Conservation (phyloP, 2,329 filamentous ascomycete species). For the Emydomyces testavorans region DNA sequence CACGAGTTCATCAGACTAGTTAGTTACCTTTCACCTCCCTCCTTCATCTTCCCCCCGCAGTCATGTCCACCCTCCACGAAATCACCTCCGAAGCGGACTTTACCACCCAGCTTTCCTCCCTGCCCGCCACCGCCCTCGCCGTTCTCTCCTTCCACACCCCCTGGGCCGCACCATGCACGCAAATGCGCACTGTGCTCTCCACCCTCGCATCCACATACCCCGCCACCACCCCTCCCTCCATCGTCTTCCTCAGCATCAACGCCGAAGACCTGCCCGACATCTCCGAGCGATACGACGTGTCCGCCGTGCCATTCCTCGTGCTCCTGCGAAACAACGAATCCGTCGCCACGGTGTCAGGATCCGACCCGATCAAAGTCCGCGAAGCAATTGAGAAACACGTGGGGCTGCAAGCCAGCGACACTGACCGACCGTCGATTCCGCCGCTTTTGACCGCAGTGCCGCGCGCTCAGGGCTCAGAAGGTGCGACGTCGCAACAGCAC, state of each 20-base stretch:
- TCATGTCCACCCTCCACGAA: conserved; percentile 66
- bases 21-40: not conserved
- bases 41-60: conserved; percentile 14
- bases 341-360: conserved; percentile 77
- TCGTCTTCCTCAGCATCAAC: conserved; percentile 81
- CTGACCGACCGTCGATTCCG: conserved; percentile 29
- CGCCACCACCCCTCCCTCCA: conserved; percentile 50
- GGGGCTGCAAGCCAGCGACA: conserved; percentile 23
- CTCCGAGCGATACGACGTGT: conserved; percentile 85
- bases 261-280: conserved; percentile 89
- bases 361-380: conserved; percentile 75
- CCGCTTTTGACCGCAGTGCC: conserved; percentile 33
- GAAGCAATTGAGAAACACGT: conserved; percentile 75
- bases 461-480: no score
- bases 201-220: conserved; percentile 81
- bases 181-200: conserved; percentile 79
- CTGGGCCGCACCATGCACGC: conserved; percentile 90
- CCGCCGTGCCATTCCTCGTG: conserved; percentile 84
- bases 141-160: conserved; percentile 91
- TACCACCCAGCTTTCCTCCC: conserved; percentile 52
- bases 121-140: conserved; percentile 60
- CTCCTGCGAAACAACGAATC: conserved; percentile 64
- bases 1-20: not conserved
- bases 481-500: no score
- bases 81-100: conserved; percentile 65